phyloP scores from a whole-genome alignment of 805 yeast genomes.

The Cyberlindnera samutprakarnensis region DNA sequence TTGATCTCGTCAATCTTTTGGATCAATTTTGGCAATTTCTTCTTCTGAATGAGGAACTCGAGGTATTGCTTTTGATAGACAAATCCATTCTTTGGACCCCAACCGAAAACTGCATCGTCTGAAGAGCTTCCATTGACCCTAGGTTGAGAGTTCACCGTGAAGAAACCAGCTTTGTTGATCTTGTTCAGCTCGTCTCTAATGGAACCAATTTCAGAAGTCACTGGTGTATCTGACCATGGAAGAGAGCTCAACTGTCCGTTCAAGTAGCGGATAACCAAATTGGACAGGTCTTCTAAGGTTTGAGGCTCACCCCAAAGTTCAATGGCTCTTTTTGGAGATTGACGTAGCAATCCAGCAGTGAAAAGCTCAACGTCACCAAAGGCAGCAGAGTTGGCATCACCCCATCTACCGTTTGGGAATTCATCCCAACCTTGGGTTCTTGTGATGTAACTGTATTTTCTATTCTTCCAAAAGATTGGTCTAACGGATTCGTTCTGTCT shows the following conservation, averaged over 20 bases:
- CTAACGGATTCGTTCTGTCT: constrained; percentile 77
- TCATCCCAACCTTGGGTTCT: constrained; percentile 96
- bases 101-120: constrained; percentile 66
- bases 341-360: constrained; percentile 75
- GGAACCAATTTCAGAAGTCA: constrained; percentile 64
- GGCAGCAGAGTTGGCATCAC: constrained; percentile 96
- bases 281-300: constrained; percentile 48
- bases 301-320: constrained; percentile 87
- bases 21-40: constrained; percentile 29
- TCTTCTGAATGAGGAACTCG: constrained; percentile 72
- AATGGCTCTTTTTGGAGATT: constrained; percentile 69
- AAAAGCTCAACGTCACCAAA: constrained; percentile 83
- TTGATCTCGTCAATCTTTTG: constrained; percentile 41
- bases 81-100: constrained; percentile 94
- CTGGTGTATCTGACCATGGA: constrained; percentile 95
- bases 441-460: constrained; percentile 82
- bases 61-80: constrained; percentile 92
- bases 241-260: constrained; percentile 63
- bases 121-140: constrained; percentile 75
- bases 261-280: constrained; percentile 61
- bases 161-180: constrained; percentile 60
- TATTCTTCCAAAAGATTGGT: constrained; percentile 94
- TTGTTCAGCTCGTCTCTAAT: constrained; percentile 51
- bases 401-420: constrained; percentile 98
- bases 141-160: constrained; percentile 94